Percentiles rank a stretch among this genome's conserved stretches.
Conservation (phyloP, 148 eudicot genomes). For the Chenopodium berlandieri region DNA sequence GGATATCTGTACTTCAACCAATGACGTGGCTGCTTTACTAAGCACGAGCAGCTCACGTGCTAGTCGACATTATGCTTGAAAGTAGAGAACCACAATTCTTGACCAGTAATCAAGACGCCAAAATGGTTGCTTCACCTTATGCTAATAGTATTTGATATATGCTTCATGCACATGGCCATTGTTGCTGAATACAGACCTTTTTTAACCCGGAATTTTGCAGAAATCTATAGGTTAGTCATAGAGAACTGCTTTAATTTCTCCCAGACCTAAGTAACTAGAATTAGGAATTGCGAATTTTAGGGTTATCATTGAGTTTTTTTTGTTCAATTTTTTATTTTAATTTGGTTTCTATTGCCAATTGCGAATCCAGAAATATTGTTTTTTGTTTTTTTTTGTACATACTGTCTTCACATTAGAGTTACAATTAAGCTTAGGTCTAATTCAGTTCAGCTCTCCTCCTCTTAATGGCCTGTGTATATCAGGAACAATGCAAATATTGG, state of each 20-base stretch:
- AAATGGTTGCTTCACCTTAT: slow-evolving; percentile 25
- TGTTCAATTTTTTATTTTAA: no score
- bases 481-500: no score
- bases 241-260: slow-evolving; percentile 24
- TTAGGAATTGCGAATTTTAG: no score
- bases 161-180: slow-evolving; percentile 26
- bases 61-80: slow-evolving; percentile 37
- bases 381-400: no score
- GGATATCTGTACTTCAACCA: slow-evolving; percentile 23
- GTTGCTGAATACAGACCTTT: slow-evolving; percentile 17
- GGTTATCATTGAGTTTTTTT: no score
- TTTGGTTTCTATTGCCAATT: no score
- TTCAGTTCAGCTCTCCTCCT: no score
- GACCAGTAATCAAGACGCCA: slow-evolving; percentile 29
- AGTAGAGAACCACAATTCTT: slow-evolving; percentile 31
- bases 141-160: slow-evolving; percentile 18
- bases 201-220: slow-evolving; percentile 15
- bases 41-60: slow-evolving; percentile 34
- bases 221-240: slow-evolving; percentile 13
- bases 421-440: no score
- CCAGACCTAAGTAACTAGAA: no score
- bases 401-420: no score
- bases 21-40: slow-evolving; percentile 19
- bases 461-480: no score
- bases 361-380: no score